phyloP scores from a whole-genome alignment of 179 eudicot species.

The Pouteria campechiana region DNA sequence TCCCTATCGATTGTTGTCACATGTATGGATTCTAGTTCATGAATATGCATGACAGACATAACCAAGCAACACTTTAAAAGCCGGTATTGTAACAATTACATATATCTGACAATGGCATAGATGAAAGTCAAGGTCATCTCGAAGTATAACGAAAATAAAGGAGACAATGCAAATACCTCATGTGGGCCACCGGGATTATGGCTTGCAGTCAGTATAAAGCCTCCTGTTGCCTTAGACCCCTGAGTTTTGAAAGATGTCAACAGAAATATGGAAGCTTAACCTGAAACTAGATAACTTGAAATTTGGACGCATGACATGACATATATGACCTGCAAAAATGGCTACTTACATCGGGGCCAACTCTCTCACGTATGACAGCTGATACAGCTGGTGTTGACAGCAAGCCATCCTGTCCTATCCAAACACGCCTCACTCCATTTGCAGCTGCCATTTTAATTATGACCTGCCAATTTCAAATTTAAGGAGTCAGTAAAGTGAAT shows the following conservation, averaged over 20 bases:
- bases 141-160: too few species aligned
- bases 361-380: conserved; percentile 91
- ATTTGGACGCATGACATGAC: too few species aligned
- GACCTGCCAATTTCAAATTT: conserved; percentile 31
- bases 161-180: conserved; percentile 74
- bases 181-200: conserved; percentile 97
- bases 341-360: conserved; percentile 72
- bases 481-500: neutral
- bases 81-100: too few species aligned
- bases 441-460: conserved; percentile 98
- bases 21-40: too few species aligned
- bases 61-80: too few species aligned
- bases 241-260: conserved; percentile 7
- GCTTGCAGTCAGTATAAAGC: conserved; percentile 91
- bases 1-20: too few species aligned
- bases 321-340: too few species aligned
- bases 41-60: too few species aligned
- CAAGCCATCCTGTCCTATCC: conserved; percentile 95
- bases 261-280: too few species aligned
- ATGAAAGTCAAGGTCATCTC: too few species aligned
- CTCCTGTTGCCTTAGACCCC: conserved; percentile 89
- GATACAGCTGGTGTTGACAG: conserved; percentile 98
- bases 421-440: conserved; percentile 83
- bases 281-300: too few species aligned
- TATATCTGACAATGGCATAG: too few species aligned